phyloP scores from a whole-genome alignment of 2,329 filamentous ascomycete species.

The Fusarium bulbicola region DNA sequence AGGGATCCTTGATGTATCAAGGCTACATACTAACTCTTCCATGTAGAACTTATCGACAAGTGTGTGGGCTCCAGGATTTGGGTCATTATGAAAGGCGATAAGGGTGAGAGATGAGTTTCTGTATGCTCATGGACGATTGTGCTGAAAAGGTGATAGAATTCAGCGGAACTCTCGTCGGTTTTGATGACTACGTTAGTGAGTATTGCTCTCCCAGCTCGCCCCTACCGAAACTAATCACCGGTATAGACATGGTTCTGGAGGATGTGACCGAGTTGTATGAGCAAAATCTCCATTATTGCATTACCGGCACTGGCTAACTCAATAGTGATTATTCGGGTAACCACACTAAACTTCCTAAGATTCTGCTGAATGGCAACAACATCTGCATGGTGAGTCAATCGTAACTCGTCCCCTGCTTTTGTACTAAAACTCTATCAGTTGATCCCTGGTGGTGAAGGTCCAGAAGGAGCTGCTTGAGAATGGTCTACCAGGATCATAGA shows the following conservation, averaged over 20 bases:
- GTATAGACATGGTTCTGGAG: constrained; percentile 93
- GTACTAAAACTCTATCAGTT: constrained; percentile 59
- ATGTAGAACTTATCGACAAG: constrained; percentile 94
- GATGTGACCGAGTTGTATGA: constrained; percentile 95
- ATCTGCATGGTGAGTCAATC: constrained; percentile 89
- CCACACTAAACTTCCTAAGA: constrained; percentile 90
- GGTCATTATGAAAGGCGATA: constrained; percentile 99
- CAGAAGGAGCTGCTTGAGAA: constrained; percentile 50
- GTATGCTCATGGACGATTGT: background rate
- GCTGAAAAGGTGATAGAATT: constrained; percentile 73
- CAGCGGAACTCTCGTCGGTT: constrained; percentile 90
- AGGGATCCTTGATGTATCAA: background rate
- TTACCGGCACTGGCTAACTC: constrained; percentile 32
- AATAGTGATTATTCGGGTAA: constrained; percentile 89
- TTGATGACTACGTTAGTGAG: constrained; percentile 99
- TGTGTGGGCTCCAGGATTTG: constrained; percentile 97
- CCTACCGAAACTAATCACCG: constrained; percentile 33
- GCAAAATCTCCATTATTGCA: background rate
- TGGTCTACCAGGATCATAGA: background rate
- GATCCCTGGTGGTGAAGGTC: constrained; percentile 81
- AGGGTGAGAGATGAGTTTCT: constrained; percentile 66
- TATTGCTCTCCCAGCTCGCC: constrained; percentile 47
- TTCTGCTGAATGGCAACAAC: constrained; percentile 96
- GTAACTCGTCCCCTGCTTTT: background rate
- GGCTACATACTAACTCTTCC: constrained; percentile 29